Evolutionary conservation across 139 green algal genomes (phyloP), one percentile per base, ranked within the genome.

Genomic region (Chlamydomonas applanata): DNA sequence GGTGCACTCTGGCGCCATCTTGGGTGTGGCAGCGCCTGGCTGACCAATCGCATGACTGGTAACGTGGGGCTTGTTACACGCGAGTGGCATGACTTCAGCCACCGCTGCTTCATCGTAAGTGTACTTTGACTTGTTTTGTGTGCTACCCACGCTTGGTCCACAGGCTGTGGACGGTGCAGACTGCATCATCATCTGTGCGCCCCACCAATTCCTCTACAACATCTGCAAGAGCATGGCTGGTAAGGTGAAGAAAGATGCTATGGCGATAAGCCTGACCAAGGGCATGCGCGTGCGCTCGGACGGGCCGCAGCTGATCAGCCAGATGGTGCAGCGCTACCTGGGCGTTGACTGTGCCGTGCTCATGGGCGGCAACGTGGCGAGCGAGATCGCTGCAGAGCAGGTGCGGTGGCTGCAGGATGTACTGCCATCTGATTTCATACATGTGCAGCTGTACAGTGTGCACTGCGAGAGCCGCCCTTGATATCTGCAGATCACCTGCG

Each of bases 281-380:
- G 90, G 90, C 71, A 94, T 95, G 90, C 83, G 89, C 3, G 88
- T 95, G 73, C 74, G 85, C 2, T 64, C 73, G 11, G 90, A 94
- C 30, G 90, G 89, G 22, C 90, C 91, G 4, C 89, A 95, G 87
- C 83, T 95, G 1, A 91, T 95, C 82, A 88, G 74, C 60, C 77
- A 90, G 78, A 86, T 95, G 78, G 80, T 95, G 1, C 76, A 72
- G 5, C 71, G 75, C 19, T 72, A 85, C 69, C 79, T 94, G 60
- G 74, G 66, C 49, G 84, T 93, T 20, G 89, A 94, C 77, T 92
- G 86, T 81, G 78, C 63, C 29, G 91, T 95, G 40, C 82, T 95
- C 19, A 94, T 94, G 89, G 90, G 90, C 24, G 86, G 88, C 32
- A 95, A 95, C 84, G 91, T 95, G 46, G 90, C 90, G 1, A 72